These are phyloP conservation scores for Setaria viridis DNA, from an alignment of 202 grass and related monocot genomes.

Conservation along the genomic window DNA sequence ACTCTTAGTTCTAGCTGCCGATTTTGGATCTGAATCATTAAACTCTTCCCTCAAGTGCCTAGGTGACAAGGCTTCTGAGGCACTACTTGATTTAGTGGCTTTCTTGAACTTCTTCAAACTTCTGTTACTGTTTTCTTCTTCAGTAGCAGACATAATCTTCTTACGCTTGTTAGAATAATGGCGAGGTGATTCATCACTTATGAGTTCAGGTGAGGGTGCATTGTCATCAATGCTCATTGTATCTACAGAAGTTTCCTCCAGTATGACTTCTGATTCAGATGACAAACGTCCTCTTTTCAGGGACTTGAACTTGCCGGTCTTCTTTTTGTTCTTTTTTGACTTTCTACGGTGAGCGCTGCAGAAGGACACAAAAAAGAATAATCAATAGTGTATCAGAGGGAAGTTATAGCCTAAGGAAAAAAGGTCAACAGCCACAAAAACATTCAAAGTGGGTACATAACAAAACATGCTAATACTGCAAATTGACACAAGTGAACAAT, in stretches of 20 bases:
- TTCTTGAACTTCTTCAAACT: slow-evolving; percentile 81
- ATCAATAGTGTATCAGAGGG: slow-evolving; percentile 28
- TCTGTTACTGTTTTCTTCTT: slow-evolving; percentile 70
- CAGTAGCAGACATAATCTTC: slow-evolving; percentile 49
- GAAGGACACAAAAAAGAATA: slow-evolving; percentile 34
- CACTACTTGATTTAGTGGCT: slow-evolving; percentile 55
- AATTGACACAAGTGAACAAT: slow-evolving; percentile 1
- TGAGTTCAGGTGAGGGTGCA: slow-evolving; percentile 70
- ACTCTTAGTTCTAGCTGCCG: slow-evolving; percentile 51
- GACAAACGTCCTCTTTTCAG: slow-evolving; percentile 74
- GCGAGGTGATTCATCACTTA: slow-evolving; percentile 68
- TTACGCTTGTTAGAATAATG: slow-evolving; percentile 75
- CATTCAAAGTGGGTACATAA: background rate
- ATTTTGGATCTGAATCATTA: slow-evolving; percentile 62
- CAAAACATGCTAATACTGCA: slow-evolving; percentile 6
- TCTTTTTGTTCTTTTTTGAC: slow-evolving; percentile 83
- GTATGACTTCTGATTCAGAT: slow-evolving; percentile 70
- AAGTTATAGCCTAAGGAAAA: slow-evolving; percentile 7
- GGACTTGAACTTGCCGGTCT: slow-evolving; percentile 81
- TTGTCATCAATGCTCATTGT: slow-evolving; percentile 76
- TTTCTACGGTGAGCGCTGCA: slow-evolving; percentile 61
- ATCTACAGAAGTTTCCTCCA: slow-evolving; percentile 77
- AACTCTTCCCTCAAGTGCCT: slow-evolving; percentile 53
- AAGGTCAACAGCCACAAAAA: slow-evolving; percentile 22
- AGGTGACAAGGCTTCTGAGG: slow-evolving; percentile 52